phyloP scores from a whole-genome alignment of 129 eudicot genomes.

The Glebionis coronaria region DNA sequence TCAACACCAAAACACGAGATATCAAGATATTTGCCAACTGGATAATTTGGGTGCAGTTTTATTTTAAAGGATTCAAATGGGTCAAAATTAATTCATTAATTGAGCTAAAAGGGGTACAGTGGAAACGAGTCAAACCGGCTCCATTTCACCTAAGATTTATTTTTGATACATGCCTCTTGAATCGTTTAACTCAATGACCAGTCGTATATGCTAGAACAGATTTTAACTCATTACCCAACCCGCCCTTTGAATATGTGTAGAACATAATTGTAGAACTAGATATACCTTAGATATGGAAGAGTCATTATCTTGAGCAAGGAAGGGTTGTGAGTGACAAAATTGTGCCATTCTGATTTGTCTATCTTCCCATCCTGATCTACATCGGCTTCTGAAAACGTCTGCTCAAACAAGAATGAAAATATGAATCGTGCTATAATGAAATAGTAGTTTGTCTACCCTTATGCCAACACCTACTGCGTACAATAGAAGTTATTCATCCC shows the following conservation, averaged over 20 bases:
- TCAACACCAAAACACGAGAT: no score
- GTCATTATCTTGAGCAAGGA: slow-evolving; percentile 97
- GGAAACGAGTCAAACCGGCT: not conserved
- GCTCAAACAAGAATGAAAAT: slow-evolving; percentile 19
- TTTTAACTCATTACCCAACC: not conserved
- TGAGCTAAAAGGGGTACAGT: not conserved
- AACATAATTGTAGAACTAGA: not conserved
- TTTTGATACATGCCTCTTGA: not conserved
- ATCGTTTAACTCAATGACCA: not conserved
- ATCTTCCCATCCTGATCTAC: slow-evolving; percentile 78
- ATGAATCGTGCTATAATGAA: not conserved
- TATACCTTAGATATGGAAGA: slow-evolving; percentile 88
- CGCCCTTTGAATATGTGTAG: not conserved
- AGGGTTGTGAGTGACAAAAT: slow-evolving; percentile 77
- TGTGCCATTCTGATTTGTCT: slow-evolving; percentile 85
- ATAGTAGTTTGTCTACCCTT: not conserved
- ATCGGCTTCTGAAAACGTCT: slow-evolving; percentile 91
- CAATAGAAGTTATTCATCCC: not conserved
- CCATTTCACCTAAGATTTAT: not conserved
- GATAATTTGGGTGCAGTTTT: no score
- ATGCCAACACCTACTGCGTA: slow-evolving; percentile 2
- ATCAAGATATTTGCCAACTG: no score
- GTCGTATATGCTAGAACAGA: not conserved
- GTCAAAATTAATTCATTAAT: no score
- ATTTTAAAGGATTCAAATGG: no score